phyloP scores from a whole-genome alignment of 2,329 filamentous ascomycete genomes.

The Trichoderma sp. region DNA sequence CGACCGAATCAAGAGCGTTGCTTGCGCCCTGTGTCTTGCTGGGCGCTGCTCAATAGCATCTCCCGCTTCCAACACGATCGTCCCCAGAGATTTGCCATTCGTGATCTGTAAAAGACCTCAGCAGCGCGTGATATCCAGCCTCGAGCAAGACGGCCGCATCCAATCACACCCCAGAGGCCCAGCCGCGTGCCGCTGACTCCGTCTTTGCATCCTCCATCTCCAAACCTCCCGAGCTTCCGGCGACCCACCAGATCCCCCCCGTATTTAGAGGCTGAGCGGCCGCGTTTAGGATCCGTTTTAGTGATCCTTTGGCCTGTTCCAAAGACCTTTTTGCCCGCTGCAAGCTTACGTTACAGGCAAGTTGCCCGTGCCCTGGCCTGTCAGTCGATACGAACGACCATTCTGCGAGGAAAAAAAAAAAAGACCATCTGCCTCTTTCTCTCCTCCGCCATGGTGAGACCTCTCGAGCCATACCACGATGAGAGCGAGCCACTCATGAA shows the following conservation, averaged over 20 bases:
- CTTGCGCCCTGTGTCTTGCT: not conserved
- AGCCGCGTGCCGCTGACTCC: conserved; percentile 13
- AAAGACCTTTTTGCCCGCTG: not conserved
- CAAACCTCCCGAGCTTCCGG: conserved; percentile 15
- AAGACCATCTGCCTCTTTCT: not conserved
- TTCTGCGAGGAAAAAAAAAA: not conserved
- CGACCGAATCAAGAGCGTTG: not conserved
- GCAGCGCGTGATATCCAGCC: not conserved
- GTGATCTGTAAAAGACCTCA: not conserved
- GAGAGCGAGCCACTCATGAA: conserved; percentile 41
- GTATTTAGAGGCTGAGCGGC: conserved; percentile 16
- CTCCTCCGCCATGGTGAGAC: conserved; percentile 31
- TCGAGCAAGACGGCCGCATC: not conserved
- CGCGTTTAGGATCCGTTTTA: not conserved
- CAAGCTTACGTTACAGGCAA: conserved; percentile 7
- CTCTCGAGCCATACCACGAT: conserved; percentile 31
- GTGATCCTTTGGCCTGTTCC: not conserved
- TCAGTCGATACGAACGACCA: not conserved
- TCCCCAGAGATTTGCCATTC: not conserved
- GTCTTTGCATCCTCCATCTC: not conserved
- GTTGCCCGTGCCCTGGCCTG: not conserved
- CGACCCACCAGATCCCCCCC: conserved; percentile 13
- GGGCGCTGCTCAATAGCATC: not conserved
- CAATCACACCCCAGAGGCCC: conserved; percentile 8
- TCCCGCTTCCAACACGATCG: not conserved